Percentiles rank a stretch among this genome's conserved stretches.
phyloP scores from a whole-genome alignment of 352 stramenopile genomes.

The Pseudoperonospora humuli region DNA sequence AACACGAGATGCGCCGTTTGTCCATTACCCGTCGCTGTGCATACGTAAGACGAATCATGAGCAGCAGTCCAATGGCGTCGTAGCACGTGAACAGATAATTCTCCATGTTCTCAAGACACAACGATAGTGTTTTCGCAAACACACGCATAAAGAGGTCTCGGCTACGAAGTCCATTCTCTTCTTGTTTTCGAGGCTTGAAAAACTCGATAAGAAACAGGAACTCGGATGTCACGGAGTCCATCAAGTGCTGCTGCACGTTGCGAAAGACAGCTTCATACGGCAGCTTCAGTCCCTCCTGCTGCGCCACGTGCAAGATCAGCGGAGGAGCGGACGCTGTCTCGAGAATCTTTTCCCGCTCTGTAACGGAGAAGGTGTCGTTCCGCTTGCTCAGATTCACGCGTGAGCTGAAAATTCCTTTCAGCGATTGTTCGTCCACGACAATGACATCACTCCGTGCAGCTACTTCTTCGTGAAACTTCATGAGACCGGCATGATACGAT shows the following conservation, averaged over 20 bases:
- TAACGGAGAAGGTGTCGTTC: constrained; percentile 91
- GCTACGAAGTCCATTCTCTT: constrained; percentile 51
- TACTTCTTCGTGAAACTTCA: constrained; percentile 92
- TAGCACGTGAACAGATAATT: constrained; percentile 98
- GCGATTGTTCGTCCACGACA: constrained; percentile 90
- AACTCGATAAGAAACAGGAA: constrained; percentile 95
- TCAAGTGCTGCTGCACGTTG: constrained; percentile 94
- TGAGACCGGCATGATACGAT: constrained; percentile 93
- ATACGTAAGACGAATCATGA: constrained; percentile 97
- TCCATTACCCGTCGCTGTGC: constrained; percentile 77
- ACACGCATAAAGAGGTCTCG: constrained; percentile 92
- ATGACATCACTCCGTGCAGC: constrained; percentile 91
- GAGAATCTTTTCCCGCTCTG: constrained; percentile 87
- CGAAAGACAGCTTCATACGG: constrained; percentile 96
- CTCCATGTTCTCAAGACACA: constrained; percentile 95
- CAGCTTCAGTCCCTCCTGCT: constrained; percentile 87
- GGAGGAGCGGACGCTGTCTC: constrained; percentile 71
- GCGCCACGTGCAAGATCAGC: constrained; percentile 92
- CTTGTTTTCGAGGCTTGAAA: constrained; percentile 76
- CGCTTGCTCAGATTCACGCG: constrained; percentile 94
- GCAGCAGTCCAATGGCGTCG: constrained; percentile 94
- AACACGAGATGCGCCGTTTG: constrained; percentile 77
- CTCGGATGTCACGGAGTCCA: constrained; percentile 96
- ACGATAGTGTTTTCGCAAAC: constrained; percentile 93
- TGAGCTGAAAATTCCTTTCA: constrained; percentile 81